These are phyloP conservation scores for Zygoascus meyerae DNA, from an alignment of 1,139 yeast genomes.

Conservation along the genomic window DNA sequence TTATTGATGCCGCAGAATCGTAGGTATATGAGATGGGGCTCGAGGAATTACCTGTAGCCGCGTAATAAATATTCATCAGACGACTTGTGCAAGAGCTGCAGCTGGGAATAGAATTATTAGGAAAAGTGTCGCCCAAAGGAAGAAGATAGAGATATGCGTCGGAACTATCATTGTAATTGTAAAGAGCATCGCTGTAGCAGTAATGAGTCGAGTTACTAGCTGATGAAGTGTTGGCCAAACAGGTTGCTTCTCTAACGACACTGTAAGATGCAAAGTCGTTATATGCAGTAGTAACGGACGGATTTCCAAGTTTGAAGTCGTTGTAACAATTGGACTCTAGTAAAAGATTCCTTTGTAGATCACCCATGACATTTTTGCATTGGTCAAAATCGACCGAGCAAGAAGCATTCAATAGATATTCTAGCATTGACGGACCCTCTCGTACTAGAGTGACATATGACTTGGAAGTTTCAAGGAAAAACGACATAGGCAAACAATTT, in stretches of 20 bases:
- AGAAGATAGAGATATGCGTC: conserved; percentile 32
- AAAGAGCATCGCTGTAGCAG: conserved; percentile 31
- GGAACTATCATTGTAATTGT: conserved; percentile 19
- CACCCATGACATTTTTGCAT: conserved; percentile 26
- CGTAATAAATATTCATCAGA: conserved; percentile 26
- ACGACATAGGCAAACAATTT: conserved; percentile 31
- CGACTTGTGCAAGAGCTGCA: conserved; percentile 27
- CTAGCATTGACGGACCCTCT: conserved; percentile 24
- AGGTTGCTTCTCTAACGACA: conserved; percentile 28
- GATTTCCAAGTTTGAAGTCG: conserved; percentile 26
- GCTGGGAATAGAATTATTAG: conserved; percentile 21
- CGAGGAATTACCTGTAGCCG: conserved; percentile 22
- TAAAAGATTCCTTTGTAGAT: conserved; percentile 20
- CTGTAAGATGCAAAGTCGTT: conserved; percentile 27
- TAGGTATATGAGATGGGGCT: conserved; percentile 27
- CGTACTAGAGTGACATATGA: conserved; percentile 28
- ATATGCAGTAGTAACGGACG: conserved; percentile 31
- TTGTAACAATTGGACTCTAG: conserved; percentile 18
- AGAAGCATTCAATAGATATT: conserved; percentile 25
- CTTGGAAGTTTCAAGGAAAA: conserved; percentile 28
- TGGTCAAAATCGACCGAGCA: conserved; percentile 24
- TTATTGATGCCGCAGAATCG: conserved; percentile 24
- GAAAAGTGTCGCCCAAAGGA: conserved; percentile 29
- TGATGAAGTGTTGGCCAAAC: conserved; percentile 18
- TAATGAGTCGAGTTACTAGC: conserved; percentile 15